Percentiles rank a stretch among this genome's conserved stretches.
Evolutionary conservation across 257 asterid species (phyloP).

Genomic region (Jacaranda copaia): DNA sequence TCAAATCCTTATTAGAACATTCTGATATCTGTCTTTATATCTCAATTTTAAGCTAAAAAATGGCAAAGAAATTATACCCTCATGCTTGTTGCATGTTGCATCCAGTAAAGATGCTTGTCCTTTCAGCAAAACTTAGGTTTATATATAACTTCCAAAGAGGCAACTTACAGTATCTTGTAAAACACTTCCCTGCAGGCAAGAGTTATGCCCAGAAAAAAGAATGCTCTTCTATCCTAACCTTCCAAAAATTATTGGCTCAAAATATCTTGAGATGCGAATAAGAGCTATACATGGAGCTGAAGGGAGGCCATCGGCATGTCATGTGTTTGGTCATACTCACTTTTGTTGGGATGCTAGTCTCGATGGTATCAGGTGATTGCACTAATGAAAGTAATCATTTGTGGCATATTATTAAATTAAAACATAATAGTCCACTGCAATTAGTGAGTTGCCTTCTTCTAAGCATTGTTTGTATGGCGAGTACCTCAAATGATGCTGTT

Average conservation of each 20-base stretch:
- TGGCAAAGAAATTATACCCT: too few relatives aligned
- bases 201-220: slow-evolving; percentile 93
- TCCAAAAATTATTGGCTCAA: slow-evolving; percentile 82
- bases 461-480: not conserved
- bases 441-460: slow-evolving; percentile 9
- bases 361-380: slow-evolving; percentile 75
- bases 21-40: not conserved
- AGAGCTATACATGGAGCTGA: slow-evolving; percentile 68
- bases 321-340: slow-evolving; percentile 92
- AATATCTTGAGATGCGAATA: slow-evolving; percentile 76
- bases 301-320: slow-evolving; percentile 65
- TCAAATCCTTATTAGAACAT: not conserved
- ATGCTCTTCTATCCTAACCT: slow-evolving; percentile 96
- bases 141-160: not conserved
- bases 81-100: slow-evolving; percentile 8
- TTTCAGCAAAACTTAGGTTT: slow-evolving; percentile 1
- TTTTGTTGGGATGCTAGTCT: slow-evolving; percentile 86
- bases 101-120: not conserved
- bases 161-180: slow-evolving; percentile 20
- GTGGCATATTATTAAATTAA: slow-evolving; percentile 11
- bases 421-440: not conserved
- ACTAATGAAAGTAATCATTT: not conserved
- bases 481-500: slow-evolving; percentile 12
- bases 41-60: too few relatives aligned
- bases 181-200: slow-evolving; percentile 65